Conservation (phyloP, 2,329 filamentous ascomycete species). For the Apiospora kogelbergensis region DNA sequence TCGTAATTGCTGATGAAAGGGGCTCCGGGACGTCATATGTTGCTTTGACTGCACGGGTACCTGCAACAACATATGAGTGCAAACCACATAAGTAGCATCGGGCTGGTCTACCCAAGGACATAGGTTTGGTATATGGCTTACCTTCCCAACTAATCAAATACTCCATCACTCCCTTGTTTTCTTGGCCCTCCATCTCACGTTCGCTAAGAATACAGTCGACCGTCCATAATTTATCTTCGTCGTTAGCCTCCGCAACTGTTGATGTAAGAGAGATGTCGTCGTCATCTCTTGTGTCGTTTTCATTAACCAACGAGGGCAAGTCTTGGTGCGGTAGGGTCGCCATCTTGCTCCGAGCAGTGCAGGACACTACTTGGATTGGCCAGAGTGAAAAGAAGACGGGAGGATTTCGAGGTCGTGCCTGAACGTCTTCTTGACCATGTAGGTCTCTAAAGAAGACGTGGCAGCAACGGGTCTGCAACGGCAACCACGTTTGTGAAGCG, state of each 20-base stretch:
- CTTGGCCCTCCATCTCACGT: constrained; percentile 27
- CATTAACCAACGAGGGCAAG: constrained; percentile 12
- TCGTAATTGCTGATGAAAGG: background rate
- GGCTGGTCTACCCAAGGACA: background rate
- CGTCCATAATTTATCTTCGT: constrained; percentile 48
- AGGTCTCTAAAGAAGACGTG: background rate
- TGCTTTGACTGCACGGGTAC: background rate
- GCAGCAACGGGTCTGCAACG: background rate
- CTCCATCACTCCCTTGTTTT: constrained; percentile 28
- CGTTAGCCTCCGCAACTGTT: constrained; percentile 35
- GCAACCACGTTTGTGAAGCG: background rate
- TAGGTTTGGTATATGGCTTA: background rate
- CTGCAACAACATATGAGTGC: background rate
- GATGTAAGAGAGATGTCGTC: constrained; percentile 58
- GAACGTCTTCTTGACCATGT: background rate
- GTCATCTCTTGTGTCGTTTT: constrained; percentile 19
- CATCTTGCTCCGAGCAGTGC: background rate
- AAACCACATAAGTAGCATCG: background rate
- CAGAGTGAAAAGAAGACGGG: background rate
- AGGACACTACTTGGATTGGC: background rate
- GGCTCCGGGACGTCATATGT: background rate
- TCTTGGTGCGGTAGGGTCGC: background rate
- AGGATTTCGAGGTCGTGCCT: background rate
- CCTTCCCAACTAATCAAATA: constrained; percentile 66
- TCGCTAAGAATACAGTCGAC: constrained; percentile 56